Base-by-base conservation (phyloP, 1,284 basidiomycete species). In the Trichosporon ovoides region DNA sequence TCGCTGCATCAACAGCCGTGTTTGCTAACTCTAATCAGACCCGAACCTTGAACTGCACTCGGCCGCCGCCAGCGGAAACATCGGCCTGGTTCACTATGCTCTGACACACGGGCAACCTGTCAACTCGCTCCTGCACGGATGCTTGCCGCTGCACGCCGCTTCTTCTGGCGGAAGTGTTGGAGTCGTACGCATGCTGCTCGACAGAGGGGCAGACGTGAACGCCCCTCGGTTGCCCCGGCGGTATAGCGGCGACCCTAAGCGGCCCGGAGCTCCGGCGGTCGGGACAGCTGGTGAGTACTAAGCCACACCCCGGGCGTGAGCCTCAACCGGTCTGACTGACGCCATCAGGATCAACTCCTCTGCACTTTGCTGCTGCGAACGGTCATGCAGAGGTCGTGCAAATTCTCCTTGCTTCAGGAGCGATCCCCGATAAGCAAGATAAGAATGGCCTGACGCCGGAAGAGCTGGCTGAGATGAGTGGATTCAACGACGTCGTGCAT, bases 331-430 rank as follows among this genome's bases (percentile, higher is more conserved):
- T 28, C 11, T 31, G n/a, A 18, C 43, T 53, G 52, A 59, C 52
- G 13, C 19, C 33, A 16, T 11, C 70, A 76, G 91, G 91, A 18
- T 90, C 90, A 1, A 94, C 91, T 0, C 89, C 92, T 0, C 83
- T 96, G n/a, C 92, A 96, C 71, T 96, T 95, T 73, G 92, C 92
- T 7, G 87, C 91, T 28, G 91, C 92, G 20, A 92, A 94, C 65
- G 91, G 91, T 4, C 89, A 96, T 75, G 83, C 83, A 33, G 76
- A 81, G 18, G 84, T 91, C 65, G 83, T 91, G 40, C 82, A 81
- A 60, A 84, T 87, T 28, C 84, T 96, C 40, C 84, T 96, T 31
- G 82, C 85, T 11, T 85, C 85, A 64, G 91, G 91, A 36, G 92
- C 92, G 6, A 82, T 84, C 58, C 84, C 89, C 20, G 81, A 86